Evolutionary conservation across 805 yeast genomes (phyloP).

Genomic region (Spathaspora boniae): DNA sequence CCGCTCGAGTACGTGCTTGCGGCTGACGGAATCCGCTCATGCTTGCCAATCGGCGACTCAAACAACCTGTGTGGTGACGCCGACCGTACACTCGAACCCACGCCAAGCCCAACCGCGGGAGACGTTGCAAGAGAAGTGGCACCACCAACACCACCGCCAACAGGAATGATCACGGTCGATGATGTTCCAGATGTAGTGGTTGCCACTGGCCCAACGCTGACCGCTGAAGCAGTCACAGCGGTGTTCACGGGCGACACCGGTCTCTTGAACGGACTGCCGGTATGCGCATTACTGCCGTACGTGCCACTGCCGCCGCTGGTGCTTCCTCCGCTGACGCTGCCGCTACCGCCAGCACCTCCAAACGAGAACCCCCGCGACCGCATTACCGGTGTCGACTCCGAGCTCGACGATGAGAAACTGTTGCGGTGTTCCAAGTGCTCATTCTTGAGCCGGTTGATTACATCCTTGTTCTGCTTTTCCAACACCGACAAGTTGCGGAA

Average conservation of each 20-base stretch:
- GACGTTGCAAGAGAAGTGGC: slow-evolving; percentile 1
- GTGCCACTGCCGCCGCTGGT: not conserved
- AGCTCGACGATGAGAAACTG: slow-evolving; percentile 46
- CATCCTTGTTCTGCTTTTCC: slow-evolving; percentile 92
- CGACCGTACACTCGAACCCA: slow-evolving; percentile 13
- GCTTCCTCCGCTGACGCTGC: slow-evolving; percentile 6
- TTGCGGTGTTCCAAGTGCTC: slow-evolving; percentile 69
- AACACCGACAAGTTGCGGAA: slow-evolving; percentile 85
- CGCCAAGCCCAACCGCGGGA: slow-evolving; percentile 4
- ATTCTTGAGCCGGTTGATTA: slow-evolving; percentile 76
- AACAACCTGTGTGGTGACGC: slow-evolving; percentile 26
- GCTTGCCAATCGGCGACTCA: slow-evolving; percentile 17
- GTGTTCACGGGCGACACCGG: slow-evolving; percentile 41
- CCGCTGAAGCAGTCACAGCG: not conserved
- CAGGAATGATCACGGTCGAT: too few relatives aligned
- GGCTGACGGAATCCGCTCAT: slow-evolving; percentile 31
- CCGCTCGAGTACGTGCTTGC: slow-evolving; percentile 29
- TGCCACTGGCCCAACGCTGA: slow-evolving; percentile 3
- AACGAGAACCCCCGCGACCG: slow-evolving; percentile 37
- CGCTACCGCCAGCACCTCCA: slow-evolving; percentile 13
- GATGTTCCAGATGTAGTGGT: too few relatives aligned
- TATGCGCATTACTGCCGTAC: slow-evolving; percentile 3
- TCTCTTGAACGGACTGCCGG: slow-evolving; percentile 37
- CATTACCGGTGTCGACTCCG: slow-evolving; percentile 36
- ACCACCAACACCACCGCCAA: not conserved